phyloP scores from a whole-genome alignment of 805 yeast genomes.

The Candida manassasensis region DNA sequence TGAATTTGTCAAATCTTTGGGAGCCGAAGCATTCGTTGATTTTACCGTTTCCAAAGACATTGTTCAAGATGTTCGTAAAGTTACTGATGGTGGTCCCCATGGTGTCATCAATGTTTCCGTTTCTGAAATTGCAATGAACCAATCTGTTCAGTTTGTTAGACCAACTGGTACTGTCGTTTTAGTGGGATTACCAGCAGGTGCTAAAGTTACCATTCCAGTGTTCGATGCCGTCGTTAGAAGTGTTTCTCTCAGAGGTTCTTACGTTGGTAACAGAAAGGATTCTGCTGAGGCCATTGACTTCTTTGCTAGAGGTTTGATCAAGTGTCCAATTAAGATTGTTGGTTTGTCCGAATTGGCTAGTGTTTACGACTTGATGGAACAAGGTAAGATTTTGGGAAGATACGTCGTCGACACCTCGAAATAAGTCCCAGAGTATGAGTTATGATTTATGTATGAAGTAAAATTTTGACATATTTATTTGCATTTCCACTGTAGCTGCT shows the following conservation, averaged over 20 bases:
- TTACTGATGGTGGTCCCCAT: conserved; percentile 72
- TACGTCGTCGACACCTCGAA: conserved; percentile 77
- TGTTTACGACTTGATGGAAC: conserved; percentile 73
- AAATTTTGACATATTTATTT: too few relatives aligned
- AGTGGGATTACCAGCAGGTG: conserved; percentile 79
- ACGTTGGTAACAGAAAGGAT: conserved; percentile 87
- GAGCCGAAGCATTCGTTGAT: conserved; percentile 63
- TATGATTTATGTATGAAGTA: too few relatives aligned
- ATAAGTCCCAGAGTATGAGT: conserved; percentile 28
- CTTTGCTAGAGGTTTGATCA: conserved; percentile 66
- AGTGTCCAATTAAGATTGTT: conserved; percentile 69
- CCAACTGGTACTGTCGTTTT: conserved; percentile 30
- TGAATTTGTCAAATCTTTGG: conserved; percentile 49
- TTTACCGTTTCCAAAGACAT: conserved; percentile 53
- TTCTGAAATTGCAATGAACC: conserved; percentile 61
- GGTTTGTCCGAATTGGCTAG: conserved; percentile 67
- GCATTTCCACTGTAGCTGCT: too few relatives aligned
- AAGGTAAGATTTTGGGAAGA: conserved; percentile 84
- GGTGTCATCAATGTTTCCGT: conserved; percentile 75
- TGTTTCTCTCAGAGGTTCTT: conserved; percentile 71
- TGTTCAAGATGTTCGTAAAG: conserved; percentile 48
- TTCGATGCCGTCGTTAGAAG: conserved; percentile 72
- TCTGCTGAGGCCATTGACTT: conserved; percentile 76
- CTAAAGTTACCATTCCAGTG: conserved; percentile 64
- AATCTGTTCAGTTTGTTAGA: conserved; percentile 47